Conservation (phyloP, 768 basidiomycete genomes). For the Phaeotremella fagi region DNA sequence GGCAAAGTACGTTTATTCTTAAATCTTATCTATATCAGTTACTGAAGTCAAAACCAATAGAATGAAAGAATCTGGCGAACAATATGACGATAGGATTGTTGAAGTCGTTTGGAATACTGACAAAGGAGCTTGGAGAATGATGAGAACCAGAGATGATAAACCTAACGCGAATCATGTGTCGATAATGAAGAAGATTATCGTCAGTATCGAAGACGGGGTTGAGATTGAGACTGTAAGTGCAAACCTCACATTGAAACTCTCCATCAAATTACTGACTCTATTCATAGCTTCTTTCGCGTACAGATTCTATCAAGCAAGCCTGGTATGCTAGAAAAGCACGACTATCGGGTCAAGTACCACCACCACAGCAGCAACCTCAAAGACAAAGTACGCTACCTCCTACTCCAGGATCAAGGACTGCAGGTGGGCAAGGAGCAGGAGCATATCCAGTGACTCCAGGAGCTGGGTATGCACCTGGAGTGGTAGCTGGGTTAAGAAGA, state of each 20-base stretch:
- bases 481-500: constrained; percentile 30
- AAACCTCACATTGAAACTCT: background rate
- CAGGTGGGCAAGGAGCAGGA: constrained; percentile 6
- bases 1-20: constrained; percentile 64
- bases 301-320: constrained; percentile 30
- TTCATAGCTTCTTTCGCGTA: constrained; percentile 20
- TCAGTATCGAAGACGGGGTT: constrained; percentile 89
- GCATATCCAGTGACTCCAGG: constrained; percentile 12
- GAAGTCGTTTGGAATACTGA: constrained; percentile 86
- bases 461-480: constrained; percentile 9
- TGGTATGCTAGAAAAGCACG: constrained; percentile 32
- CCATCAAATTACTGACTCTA: background rate
- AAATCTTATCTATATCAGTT: background rate
- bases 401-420: constrained; percentile 17
- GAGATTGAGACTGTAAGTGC: constrained; percentile 72
- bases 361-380: constrained; percentile 3
- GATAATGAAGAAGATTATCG: constrained; percentile 81
- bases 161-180: constrained; percentile 79
- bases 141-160: constrained; percentile 94
- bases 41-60: constrained; percentile 51
- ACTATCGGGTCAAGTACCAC: constrained; percentile 3
- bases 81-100: constrained; percentile 86
- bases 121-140: constrained; percentile 68
- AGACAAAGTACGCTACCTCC: constrained; percentile 18
- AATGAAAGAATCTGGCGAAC: constrained; percentile 75